A percentile compares a stretch with the other conserved stretches of the same genome.
phyloP scores from a whole-genome alignment of 208 protist species.

The Leishmania mexicana region DNA sequence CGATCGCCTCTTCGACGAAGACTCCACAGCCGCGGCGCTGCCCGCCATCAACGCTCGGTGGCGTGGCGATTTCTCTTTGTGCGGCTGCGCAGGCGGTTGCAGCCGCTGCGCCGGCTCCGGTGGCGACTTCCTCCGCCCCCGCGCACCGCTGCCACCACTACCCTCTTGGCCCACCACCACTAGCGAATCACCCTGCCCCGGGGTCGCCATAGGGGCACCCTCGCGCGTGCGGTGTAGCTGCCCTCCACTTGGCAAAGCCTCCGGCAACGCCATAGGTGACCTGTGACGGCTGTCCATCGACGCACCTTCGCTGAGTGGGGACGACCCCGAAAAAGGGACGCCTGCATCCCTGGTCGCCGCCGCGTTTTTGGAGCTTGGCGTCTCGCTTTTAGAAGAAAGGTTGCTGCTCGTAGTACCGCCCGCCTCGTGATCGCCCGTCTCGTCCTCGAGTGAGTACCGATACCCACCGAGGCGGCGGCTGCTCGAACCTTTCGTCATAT shows the following conservation, averaged over 20 bases:
- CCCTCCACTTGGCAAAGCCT: background rate
- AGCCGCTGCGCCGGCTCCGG: conserved; percentile 1
- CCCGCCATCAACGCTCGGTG: background rate
- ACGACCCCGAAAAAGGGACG: conserved; percentile 10
- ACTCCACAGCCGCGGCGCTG: background rate
- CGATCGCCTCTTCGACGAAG: background rate
- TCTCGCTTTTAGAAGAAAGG: conserved; percentile 28
- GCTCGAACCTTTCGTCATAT: background rate
- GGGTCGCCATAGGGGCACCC: background rate
- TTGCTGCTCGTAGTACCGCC: conserved; percentile 36
- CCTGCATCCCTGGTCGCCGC: background rate
- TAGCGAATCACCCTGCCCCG: background rate
- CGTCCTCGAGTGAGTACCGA: conserved; percentile 15
- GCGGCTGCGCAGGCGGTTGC: conserved; percentile 15
- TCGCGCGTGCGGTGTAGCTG: background rate
- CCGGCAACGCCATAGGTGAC: background rate
- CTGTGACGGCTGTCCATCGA: conserved; percentile 4
- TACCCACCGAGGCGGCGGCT: background rate
- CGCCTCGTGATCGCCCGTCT: conserved; percentile 22
- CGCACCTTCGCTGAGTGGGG: conserved; percentile 6
- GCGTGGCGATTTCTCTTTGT: conserved; percentile 15
- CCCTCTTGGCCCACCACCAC: conserved; percentile 2
- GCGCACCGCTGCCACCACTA: conserved; percentile 10
- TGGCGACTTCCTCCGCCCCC: conserved; percentile 11
- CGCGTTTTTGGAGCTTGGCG: background rate